Conservation (phyloP, 2,329 filamentous ascomycete genomes). For the Penicillium sp. region DNA sequence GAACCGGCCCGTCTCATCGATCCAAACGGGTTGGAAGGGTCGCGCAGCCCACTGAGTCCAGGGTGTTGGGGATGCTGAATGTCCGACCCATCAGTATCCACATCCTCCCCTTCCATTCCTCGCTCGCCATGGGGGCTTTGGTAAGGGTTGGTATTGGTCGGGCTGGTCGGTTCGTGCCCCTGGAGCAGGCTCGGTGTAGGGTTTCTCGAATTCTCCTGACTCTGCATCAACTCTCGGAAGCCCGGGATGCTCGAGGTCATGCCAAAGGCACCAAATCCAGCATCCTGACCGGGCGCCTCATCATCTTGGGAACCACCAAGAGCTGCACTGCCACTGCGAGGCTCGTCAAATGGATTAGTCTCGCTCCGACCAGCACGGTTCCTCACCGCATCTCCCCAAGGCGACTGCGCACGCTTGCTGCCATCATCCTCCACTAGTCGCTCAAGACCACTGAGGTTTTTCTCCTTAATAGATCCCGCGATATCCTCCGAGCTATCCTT, state of each 20-base stretch:
- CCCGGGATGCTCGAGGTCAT: conserved; percentile 59
- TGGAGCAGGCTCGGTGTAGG: conserved; percentile 53
- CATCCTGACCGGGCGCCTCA: conserved; percentile 39
- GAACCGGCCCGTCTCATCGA: conserved; percentile 54
- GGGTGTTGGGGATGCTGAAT: conserved; percentile 53
- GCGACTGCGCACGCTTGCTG: conserved; percentile 48
- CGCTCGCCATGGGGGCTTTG: conserved; percentile 82
- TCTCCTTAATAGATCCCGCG: conserved; percentile 53
- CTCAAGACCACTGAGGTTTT: conserved; percentile 53
- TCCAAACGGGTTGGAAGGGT: conserved; percentile 56
- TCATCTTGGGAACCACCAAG: conserved; percentile 74
- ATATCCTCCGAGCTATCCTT: conserved; percentile 73
- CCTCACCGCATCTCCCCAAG: conserved; percentile 52
- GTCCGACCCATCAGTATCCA: conserved; percentile 57
- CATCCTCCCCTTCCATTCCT: conserved; percentile 58
- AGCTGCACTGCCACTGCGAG: conserved; percentile 62
- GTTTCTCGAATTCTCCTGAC: conserved; percentile 58
- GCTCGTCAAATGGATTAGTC: conserved; percentile 53
- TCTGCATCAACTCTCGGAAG: conserved; percentile 57
- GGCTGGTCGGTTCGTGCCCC: conserved; percentile 73
- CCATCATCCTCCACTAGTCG: conserved; percentile 54
- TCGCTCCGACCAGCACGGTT: conserved; percentile 50
- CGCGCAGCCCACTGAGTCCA: conserved; percentile 54
- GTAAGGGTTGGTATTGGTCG: conserved; percentile 94
- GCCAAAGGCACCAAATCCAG: conserved; percentile 60